Conservation (phyloP, 495 filamentous ascomycete genomes). For the Lophiostoma macrostomum region DNA sequence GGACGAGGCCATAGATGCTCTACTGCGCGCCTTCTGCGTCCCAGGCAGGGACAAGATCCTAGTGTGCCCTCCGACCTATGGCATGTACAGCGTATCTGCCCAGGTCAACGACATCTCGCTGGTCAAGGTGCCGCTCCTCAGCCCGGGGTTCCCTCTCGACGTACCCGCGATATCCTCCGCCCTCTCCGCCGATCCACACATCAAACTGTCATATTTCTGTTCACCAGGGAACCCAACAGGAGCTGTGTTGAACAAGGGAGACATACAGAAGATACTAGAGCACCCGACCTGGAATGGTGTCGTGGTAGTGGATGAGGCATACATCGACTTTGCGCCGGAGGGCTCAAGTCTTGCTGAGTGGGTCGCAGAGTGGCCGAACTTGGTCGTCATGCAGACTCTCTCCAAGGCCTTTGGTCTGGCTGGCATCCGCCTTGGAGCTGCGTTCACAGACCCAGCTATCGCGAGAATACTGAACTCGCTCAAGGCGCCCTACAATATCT, state of each 20-base stretch:
- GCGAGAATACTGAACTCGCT: constrained; percentile 76
- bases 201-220: constrained; percentile 90
- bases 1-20: constrained; percentile 93
- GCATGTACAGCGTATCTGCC: constrained; percentile 94
- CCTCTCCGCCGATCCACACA: constrained; percentile 60
- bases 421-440: constrained; percentile 75
- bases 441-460: constrained; percentile 58
- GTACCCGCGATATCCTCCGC: constrained; percentile 61
- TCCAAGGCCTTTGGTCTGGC: constrained; percentile 95
- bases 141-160: constrained; percentile 63
- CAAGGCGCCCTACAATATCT: constrained; percentile 95
- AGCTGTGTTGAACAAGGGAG: constrained; percentile 69
- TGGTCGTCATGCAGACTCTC: constrained; percentile 96
- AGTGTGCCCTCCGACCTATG: constrained; percentile 93
- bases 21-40: constrained; percentile 86
- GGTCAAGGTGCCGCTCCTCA: constrained; percentile 76
- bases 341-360: constrained; percentile 84
- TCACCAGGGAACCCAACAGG: constrained; percentile 94
- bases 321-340: constrained; percentile 87
- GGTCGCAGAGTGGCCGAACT: constrained; percentile 90
- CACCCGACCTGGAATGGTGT: constrained; percentile 96
- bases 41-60: constrained; percentile 87
- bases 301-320: constrained; percentile 91
- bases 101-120: constrained; percentile 87
- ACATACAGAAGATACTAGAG: constrained; percentile 68